These are phyloP conservation scores for Fragilaria crotonensis DNA, from an alignment of 108 stramenopile species.

Conservation along the genomic window DNA sequence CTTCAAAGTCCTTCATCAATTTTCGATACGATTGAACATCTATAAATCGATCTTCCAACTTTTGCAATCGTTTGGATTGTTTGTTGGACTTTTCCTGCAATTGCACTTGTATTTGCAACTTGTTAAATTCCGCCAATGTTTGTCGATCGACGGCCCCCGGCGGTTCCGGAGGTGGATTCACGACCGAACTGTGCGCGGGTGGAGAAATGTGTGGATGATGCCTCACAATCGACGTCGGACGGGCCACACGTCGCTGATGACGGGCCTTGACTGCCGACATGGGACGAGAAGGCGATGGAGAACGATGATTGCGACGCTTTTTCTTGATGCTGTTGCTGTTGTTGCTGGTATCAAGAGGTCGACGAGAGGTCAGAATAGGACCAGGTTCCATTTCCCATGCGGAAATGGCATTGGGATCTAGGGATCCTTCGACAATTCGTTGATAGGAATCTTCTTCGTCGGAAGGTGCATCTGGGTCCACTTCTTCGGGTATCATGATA, in stretches of 20 bases:
- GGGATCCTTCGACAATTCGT: neutral
- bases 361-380: too few species aligned
- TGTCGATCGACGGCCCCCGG: neutral
- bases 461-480: neutral
- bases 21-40: neutral
- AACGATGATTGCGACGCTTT: too few species aligned
- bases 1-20: neutral
- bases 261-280: too few species aligned
- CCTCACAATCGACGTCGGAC: too few species aligned
- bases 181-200: too few species aligned
- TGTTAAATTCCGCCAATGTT: neutral
- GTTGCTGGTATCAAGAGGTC: too few species aligned
- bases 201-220: too few species aligned
- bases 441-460: neutral
- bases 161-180: too few species aligned
- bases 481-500: constrained; percentile 1
- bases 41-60: neutral
- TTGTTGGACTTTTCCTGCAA: neutral
- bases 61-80: neutral
- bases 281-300: too few species aligned
- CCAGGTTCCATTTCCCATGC: neutral
- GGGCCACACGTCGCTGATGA: too few species aligned
- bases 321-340: too few species aligned
- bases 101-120: neutral
- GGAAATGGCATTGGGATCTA: too few species aligned